Conservation (phyloP, 441 rosid genomes). For the Brassica hybrid region DNA sequence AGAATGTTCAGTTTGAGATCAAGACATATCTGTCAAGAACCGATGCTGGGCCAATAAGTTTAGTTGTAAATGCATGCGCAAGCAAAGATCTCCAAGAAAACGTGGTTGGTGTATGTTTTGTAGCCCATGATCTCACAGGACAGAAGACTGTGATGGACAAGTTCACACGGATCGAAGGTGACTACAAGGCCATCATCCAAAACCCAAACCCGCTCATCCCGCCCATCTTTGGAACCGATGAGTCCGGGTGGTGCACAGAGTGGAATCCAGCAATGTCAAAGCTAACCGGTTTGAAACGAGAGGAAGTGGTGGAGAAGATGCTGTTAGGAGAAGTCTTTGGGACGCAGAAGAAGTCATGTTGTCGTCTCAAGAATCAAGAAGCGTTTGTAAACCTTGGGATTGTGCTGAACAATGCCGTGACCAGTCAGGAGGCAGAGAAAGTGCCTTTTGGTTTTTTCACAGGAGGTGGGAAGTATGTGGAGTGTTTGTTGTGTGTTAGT, state of each 20-base stretch:
- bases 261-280: constrained; percentile 92
- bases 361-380: constrained; percentile 86
- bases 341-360: constrained; percentile 57
- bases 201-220: constrained; percentile 94
- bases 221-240: constrained; percentile 87
- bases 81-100: constrained; percentile 82
- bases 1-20: constrained; percentile 79
- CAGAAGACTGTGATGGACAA: constrained; percentile 95
- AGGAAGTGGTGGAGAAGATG: constrained; percentile 85
- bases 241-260: constrained; percentile 96
- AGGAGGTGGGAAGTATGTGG: constrained; percentile 71
- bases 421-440: constrained; percentile 75
- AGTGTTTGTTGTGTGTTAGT: constrained; percentile 80
- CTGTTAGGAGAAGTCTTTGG: constrained; percentile 94
- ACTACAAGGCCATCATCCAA: constrained; percentile 90
- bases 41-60: constrained; percentile 75
- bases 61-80: constrained; percentile 89
- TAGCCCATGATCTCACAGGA: constrained; percentile 92
- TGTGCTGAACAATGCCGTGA: constrained; percentile 75
- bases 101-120: constrained; percentile 94
- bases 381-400: constrained; percentile 80
- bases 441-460: constrained; percentile 78
- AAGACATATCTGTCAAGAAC: constrained; percentile 65
- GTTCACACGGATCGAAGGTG: constrained; percentile 94
- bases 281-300: constrained; percentile 84